These are phyloP conservation scores for Petasospora rhodanensis DNA, from an alignment of 1,139 yeast genomes.

Conservation along the genomic window DNA sequence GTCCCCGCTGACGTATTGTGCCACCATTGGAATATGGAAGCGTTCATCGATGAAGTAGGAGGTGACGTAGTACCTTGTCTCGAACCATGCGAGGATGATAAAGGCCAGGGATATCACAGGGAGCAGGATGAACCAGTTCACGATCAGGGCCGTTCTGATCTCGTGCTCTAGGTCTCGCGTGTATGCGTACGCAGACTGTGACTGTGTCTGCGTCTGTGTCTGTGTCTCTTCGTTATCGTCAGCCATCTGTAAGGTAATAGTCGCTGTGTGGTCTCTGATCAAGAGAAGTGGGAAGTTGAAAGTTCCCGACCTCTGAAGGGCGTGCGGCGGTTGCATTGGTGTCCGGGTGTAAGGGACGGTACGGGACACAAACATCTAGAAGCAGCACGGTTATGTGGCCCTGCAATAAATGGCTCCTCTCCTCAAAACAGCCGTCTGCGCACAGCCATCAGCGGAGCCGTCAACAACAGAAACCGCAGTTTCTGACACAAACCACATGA, in stretches of 20 bases:
- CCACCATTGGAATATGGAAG: constrained; percentile 81
- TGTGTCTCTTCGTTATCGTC: too few relatives aligned
- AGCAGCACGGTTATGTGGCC: too few relatives aligned
- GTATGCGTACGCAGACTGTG: constrained; percentile 2
- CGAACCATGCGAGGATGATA: constrained; percentile 13
- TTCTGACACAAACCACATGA: neutral
- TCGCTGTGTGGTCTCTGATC: neutral
- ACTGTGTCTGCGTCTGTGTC: neutral
- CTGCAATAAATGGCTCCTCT: too few relatives aligned
- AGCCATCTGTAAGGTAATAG: too few relatives aligned
- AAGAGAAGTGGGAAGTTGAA: too few relatives aligned
- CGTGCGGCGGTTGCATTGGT: too few relatives aligned
- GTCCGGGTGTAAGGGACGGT: too few relatives aligned
- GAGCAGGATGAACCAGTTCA: constrained; percentile 25
- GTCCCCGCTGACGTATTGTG: constrained; percentile 55
- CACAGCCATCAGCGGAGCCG: too few relatives aligned
- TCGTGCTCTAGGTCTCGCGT: constrained; percentile 22
- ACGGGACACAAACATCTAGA: too few relatives aligned
- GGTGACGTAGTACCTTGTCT: constrained; percentile 16
- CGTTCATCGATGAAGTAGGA: constrained; percentile 55
- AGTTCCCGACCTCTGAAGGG: too few relatives aligned
- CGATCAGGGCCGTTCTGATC: constrained; percentile 20
- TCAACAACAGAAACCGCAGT: neutral
- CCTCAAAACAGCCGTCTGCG: too few relatives aligned
- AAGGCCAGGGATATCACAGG: constrained; percentile 13